Percentiles rank a stretch among this genome's conserved stretches.
These are phyloP conservation scores for Gracilariopsis chorda DNA, from an alignment of 23 red algal genomes.

Conservation along the genomic window DNA sequence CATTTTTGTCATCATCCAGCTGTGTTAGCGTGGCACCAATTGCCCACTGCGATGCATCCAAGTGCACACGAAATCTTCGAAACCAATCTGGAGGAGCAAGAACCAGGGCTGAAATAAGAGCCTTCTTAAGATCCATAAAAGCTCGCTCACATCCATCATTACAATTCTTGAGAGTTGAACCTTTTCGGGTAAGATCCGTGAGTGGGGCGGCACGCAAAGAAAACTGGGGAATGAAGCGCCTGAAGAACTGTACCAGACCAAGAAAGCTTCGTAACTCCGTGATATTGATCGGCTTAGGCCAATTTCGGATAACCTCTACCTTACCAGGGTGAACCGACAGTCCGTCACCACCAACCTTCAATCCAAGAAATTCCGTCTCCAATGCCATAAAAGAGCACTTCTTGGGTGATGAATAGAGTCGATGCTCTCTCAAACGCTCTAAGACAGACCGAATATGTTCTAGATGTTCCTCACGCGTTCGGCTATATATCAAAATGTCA, in stretches of 20 bases:
- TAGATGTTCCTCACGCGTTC: neutral
- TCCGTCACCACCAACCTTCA: neutral
- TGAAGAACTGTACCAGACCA: slow-evolving; percentile 14
- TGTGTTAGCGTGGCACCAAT: slow-evolving; percentile 5
- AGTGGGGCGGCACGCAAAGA: neutral
- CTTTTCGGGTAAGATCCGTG: slow-evolving; percentile 31
- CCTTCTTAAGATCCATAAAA: slow-evolving; percentile 1
- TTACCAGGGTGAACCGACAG: neutral
- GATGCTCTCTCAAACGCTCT: neutral
- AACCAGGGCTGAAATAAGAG: neutral
- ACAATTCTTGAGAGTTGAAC: neutral
- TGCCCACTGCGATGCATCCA: neutral
- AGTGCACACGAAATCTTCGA: neutral
- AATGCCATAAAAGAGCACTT: neutral
- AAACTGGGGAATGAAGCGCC: slow-evolving; percentile 12
- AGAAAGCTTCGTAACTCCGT: neutral
- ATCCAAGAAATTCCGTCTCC: neutral
- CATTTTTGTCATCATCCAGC: neutral
- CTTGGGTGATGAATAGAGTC: neutral
- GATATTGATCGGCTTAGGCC: neutral
- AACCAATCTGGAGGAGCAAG: slow-evolving; percentile 5
- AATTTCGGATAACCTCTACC: neutral
- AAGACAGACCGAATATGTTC: neutral
- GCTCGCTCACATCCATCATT: neutral
- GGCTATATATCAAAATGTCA: neutral